A percentile compares a stretch with the other conserved stretches of the same genome.
Conservation (phyloP, 208 protist genomes). For the Leishmania gerbilli region DNA sequence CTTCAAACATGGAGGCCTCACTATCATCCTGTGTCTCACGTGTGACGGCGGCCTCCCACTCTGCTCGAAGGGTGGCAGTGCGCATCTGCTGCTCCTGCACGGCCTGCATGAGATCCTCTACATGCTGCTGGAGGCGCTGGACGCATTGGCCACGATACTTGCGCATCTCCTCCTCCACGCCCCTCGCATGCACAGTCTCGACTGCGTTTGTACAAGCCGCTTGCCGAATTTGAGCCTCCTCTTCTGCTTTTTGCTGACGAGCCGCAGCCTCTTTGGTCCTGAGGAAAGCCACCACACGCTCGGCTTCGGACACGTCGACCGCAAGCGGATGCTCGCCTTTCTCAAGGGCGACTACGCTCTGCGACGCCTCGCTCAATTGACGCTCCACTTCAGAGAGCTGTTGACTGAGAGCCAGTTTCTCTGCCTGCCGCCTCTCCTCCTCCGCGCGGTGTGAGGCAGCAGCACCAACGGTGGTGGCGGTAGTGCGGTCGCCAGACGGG, state of each 20-base stretch:
- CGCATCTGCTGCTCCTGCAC: constrained; percentile 5
- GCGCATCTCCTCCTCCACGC: background rate
- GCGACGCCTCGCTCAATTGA: constrained; percentile 5
- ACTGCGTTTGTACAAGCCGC: background rate
- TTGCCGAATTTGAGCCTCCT: background rate
- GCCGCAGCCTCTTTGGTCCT: constrained; percentile 12
- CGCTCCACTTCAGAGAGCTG: constrained; percentile 12
- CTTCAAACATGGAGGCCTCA: constrained; percentile 12
- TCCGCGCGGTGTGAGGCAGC: background rate
- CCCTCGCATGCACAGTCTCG: background rate
- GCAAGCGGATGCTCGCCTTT: constrained; percentile 8
- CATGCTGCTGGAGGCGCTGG: constrained; percentile 2
- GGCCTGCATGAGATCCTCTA: background rate
- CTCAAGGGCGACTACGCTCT: constrained; percentile 20
- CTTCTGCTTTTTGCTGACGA: constrained; percentile 1
- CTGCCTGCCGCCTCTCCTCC: background rate
- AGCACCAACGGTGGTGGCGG: background rate
- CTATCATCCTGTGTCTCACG: background rate
- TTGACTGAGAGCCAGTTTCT: background rate
- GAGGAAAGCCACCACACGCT: constrained; percentile 1
- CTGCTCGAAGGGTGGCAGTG: constrained; percentile 9
- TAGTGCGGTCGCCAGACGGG: background rate
- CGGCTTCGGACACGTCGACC: constrained; percentile 10
- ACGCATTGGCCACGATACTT: constrained; percentile 10
- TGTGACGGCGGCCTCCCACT: constrained; percentile 15